These are phyloP conservation scores for Panicum virgatum DNA, from an alignment of 202 grass and related monocot genomes.

Conservation along the genomic window DNA sequence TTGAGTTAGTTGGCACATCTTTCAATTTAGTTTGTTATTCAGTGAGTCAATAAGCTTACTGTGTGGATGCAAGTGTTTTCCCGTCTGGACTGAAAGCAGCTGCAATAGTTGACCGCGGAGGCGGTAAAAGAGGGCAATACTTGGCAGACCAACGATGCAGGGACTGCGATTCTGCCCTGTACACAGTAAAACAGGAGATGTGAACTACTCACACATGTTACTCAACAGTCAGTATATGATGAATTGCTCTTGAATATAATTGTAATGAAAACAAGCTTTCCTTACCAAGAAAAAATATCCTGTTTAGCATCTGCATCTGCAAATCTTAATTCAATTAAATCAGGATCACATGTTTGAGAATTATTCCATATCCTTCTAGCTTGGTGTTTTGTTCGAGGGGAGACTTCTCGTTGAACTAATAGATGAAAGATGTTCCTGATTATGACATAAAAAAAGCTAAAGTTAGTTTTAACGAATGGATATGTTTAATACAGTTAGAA, in stretches of 20 bases:
- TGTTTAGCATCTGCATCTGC: constrained; percentile 66
- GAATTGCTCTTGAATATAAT: not conserved
- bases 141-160: constrained; percentile 73
- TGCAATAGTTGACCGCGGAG: constrained; percentile 98
- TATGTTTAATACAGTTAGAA: not conserved
- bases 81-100: constrained; percentile 98
- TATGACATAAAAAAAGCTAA: constrained; percentile 27
- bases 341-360: constrained; percentile 35
- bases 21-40: constrained; percentile 28
- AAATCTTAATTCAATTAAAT: constrained; percentile 50
- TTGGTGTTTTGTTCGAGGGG: constrained; percentile 76
- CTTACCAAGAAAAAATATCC: constrained; percentile 90
- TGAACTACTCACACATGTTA: not conserved
- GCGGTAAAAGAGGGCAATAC: constrained; percentile 89
- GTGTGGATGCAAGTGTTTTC: constrained; percentile 94
- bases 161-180: constrained; percentile 93
- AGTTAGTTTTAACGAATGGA: constrained; percentile 35
- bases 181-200: constrained; percentile 16
- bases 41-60: constrained; percentile 64
- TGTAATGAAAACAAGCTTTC: not conserved
- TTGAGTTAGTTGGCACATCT: constrained; percentile 34
- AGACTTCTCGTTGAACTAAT: constrained; percentile 84
- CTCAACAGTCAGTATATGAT: constrained; percentile 9
- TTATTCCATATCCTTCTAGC: constrained; percentile 71
- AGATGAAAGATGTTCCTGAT: constrained; percentile 83